Evolutionary conservation across 1,284 basidiomycete species (phyloP), one percentile per base, ranked within the genome.

Genomic region (Puccinia coronata): DNA sequence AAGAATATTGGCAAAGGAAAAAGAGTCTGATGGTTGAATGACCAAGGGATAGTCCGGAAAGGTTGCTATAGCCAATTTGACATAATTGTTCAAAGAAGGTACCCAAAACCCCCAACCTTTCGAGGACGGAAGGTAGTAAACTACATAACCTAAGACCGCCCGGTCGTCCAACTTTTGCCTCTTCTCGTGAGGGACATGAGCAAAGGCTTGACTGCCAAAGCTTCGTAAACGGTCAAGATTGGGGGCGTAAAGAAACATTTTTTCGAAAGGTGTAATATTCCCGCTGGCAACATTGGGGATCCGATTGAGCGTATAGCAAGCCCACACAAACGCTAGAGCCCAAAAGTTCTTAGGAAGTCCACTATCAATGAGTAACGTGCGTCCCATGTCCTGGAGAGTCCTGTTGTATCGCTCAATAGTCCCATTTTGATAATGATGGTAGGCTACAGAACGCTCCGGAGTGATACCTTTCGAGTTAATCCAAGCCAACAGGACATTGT

Each of bases 51-150:
- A 28, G 25, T n/a, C 36, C 6, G 43, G 65, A 39, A 67, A 67
- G 5, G 43, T 18, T 36, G 65, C 65, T 9, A 67, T 36, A 1
- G 36, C 65, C 1, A 6, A 41, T 9, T 25, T 34, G 25, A 67
- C 4, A 39, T 36, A 67, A 8, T 9, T 23, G 2, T 67, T 67
- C 23, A 34, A 20, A n/a, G 2, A 18, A 1, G 65, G 39, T 6
- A 47, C 69, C 23, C 49, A 71, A 18, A 71, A 47, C 3, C 41
- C 23, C 69, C 69, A 71, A 1, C 69, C 69, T 71, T 71, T 71
- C 9, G 41, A 41, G 4, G 25, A 39, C 1, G 31, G 41, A 3
- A 51, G 25, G 41, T 47, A 47, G 4, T 18, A 41, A 3, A 71
- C 39, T 31, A 49, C 47, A 8, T 47, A 9, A 4, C 41, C 41